Conservation (phyloP, 2,329 filamentous ascomycete species). For the Talaromyces islandicus region DNA sequence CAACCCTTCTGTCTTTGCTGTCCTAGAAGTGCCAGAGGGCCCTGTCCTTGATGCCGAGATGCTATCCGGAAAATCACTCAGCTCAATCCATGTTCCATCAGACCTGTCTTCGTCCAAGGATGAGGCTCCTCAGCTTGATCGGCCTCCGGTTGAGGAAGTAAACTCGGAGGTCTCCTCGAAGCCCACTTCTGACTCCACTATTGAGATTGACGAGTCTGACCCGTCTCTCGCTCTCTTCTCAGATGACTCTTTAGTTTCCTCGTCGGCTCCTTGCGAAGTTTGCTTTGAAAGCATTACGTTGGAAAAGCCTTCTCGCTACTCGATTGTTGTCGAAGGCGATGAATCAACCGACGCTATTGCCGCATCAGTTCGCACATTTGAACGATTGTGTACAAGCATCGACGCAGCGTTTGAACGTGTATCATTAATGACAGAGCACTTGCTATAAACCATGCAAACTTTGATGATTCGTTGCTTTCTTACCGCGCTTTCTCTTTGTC, state of each 20-base stretch:
- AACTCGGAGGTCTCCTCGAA: conserved; percentile 9
- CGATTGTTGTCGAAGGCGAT: conserved; percentile 52
- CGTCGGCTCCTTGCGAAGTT: conserved; percentile 36
- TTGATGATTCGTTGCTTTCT: background rate
- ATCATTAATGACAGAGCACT: conserved; percentile 33
- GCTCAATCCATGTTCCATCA: conserved; percentile 41
- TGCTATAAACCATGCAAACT: conserved; percentile 12
- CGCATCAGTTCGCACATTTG: conserved; percentile 27
- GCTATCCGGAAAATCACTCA: conserved; percentile 66
- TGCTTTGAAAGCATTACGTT: conserved; percentile 49
- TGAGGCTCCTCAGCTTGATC: conserved; percentile 45
- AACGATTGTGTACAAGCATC: conserved; percentile 33
- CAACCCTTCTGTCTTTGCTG: conserved; percentile 53
- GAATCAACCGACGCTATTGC: conserved; percentile 18
- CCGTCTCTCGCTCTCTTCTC: conserved; percentile 45
- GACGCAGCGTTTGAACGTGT: conserved; percentile 39
- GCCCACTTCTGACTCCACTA: conserved; percentile 20
- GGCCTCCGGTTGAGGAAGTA: conserved; percentile 17
- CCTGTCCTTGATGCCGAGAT: conserved; percentile 55
- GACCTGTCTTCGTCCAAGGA: conserved; percentile 41
- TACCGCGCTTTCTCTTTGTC: conserved; percentile 11
- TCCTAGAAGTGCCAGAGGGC: conserved; percentile 63
- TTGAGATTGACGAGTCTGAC: conserved; percentile 52
- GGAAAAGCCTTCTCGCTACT: conserved; percentile 60
- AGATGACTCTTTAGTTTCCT: conserved; percentile 40